Evolutionary conservation across 306 rosid genomes (phyloP).

Genomic region (Cucurbita moschata): DNA sequence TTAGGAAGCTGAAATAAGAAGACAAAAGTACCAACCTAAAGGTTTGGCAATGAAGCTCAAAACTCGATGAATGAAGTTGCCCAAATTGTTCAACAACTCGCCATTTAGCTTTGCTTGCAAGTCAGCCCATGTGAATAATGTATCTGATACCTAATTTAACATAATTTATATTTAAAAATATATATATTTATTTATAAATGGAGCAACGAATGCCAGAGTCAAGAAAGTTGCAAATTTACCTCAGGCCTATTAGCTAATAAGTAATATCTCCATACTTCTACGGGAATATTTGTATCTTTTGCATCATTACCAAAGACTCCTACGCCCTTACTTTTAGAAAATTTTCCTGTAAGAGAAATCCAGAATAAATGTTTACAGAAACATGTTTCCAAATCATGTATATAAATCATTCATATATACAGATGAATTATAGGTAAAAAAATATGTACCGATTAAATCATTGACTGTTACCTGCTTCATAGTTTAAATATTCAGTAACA

Average conservation of each 20-base stretch:
- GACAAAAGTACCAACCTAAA: conserved; percentile 46
- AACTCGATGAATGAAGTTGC: conserved; percentile 81
- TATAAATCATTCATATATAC: background rate
- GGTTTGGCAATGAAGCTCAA: conserved; percentile 94
- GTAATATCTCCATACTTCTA: conserved; percentile 98
- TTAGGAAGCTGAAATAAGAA: background rate
- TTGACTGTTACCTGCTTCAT: conserved; percentile 55
- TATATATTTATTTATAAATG: background rate
- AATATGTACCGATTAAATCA: background rate
- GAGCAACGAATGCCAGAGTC: background rate
- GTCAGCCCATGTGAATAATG: conserved; percentile 82
- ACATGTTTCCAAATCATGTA: background rate
- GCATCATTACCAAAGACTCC: conserved; percentile 96
- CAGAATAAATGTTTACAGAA: background rate
- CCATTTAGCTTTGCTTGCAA: conserved; percentile 84
- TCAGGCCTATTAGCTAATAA: conserved; percentile 90
- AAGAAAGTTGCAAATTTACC: conserved; percentile 29
- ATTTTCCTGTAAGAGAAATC: conserved; percentile 46
- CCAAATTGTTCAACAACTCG: conserved; percentile 84
- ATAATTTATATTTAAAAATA: background rate
- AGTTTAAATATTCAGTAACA: conserved; percentile 91
- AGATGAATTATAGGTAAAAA: background rate
- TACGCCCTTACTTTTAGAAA: conserved; percentile 85
- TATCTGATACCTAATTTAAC: conserved; percentile 61
- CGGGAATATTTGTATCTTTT: conserved; percentile 83